These are phyloP conservation scores for Wilcoxina mikolae DNA, from an alignment of 495 filamentous ascomycete species.

Conservation along the genomic window DNA sequence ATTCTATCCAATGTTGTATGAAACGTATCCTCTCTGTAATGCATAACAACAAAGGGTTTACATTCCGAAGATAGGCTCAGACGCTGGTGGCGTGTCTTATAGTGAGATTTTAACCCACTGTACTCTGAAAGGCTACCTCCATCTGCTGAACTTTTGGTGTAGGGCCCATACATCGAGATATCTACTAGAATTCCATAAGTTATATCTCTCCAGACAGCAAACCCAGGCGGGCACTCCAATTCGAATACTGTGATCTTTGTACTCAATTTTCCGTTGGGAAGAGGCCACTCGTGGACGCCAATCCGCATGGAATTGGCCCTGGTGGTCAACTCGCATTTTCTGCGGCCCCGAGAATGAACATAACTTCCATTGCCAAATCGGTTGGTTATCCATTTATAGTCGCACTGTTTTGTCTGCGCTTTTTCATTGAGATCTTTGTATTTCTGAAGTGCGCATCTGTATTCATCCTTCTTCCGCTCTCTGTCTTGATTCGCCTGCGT, in stretches of 20 bases:
- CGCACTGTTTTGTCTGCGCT: constrained; percentile 23
- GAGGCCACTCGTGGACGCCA: constrained; percentile 45
- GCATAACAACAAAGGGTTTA: too few species aligned
- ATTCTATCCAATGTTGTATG: constrained; percentile 30
- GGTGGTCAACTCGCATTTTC: constrained; percentile 25
- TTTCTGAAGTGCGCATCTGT: constrained; percentile 23
- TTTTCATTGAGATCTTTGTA: constrained; percentile 30
- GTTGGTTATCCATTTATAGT: constrained; percentile 14
- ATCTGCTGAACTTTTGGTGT: too few species aligned
- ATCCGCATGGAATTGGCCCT: constrained; percentile 36
- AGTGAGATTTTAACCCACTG: too few species aligned
- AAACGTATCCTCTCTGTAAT: too few species aligned
- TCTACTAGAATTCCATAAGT: constrained; percentile 34
- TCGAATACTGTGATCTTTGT: constrained; percentile 45
- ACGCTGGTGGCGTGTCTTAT: too few species aligned
- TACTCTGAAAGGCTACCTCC: too few species aligned
- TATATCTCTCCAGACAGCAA: constrained; percentile 41
- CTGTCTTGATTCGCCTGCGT: constrained; percentile 24
- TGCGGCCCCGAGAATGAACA: constrained; percentile 25
- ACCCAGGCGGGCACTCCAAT: constrained; percentile 33
- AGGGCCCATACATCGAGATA: constrained; percentile 29
- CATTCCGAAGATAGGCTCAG: too few species aligned
- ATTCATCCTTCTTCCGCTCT: constrained; percentile 34
- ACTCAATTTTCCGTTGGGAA: constrained; percentile 31
- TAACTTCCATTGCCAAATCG: not conserved